Evolutionary conservation across 352 stramenopile species (phyloP).

Genomic region (Globisporangium megalacanthum): DNA sequence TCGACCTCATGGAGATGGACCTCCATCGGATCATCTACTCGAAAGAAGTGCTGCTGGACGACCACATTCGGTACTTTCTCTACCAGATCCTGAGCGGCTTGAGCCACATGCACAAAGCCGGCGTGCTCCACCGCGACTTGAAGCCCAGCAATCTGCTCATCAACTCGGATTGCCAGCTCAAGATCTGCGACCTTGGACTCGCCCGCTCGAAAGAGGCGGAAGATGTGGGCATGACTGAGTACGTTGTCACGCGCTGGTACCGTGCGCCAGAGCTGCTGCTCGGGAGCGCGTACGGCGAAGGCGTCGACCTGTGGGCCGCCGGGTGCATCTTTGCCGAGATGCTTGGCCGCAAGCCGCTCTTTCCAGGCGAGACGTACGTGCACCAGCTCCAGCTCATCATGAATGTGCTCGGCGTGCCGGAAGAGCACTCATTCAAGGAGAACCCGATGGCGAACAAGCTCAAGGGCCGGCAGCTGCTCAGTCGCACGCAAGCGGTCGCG

Average conservation of each 20-base stretch:
- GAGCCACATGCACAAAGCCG: conserved; percentile 83
- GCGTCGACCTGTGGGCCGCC: conserved; percentile 82
- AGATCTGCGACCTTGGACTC: conserved; percentile 96
- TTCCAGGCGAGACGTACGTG: conserved; percentile 83
- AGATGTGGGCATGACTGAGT: conserved; percentile 89
- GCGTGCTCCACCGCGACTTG: conserved; percentile 80
- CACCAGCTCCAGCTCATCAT: conserved; percentile 88
- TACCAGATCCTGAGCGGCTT: conserved; percentile 91
- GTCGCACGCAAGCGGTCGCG: conserved; percentile 69
- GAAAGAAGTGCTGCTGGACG: conserved; percentile 87
- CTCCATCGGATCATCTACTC: conserved; percentile 92
- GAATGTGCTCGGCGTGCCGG: conserved; percentile 82
- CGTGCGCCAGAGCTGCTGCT: conserved; percentile 81
- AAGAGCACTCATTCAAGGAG: conserved; percentile 87
- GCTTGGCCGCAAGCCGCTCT: conserved; percentile 80
- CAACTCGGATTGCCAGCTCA: conserved; percentile 94
- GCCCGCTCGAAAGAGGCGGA: conserved; percentile 84
- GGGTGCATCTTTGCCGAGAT: conserved; percentile 88
- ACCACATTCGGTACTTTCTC: conserved; percentile 92
- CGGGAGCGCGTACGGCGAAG: conserved; percentile 77
- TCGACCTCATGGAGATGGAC: conserved; percentile 93
- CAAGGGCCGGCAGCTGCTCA: conserved; percentile 79
- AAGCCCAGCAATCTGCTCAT: conserved; percentile 87
- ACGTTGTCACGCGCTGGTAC: conserved; percentile 89
- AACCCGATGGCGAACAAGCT: conserved; percentile 86